These are phyloP conservation scores for Penicillium aurantiogriseum DNA, from an alignment of 2,329 filamentous ascomycete species.

Conservation along the genomic window DNA sequence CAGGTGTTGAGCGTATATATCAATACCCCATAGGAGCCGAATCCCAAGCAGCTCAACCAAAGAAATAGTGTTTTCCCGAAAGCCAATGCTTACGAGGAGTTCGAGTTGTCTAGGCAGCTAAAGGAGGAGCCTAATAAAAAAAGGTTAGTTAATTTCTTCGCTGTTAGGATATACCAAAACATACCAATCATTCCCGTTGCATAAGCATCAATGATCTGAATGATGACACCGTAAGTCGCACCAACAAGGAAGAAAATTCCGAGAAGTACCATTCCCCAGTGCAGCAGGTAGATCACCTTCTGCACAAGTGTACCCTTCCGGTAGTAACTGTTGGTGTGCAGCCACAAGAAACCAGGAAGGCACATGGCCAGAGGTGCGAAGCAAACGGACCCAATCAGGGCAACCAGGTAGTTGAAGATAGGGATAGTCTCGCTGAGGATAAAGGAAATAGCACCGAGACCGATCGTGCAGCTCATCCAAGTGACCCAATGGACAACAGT, in stretches of 20 bases:
- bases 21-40: neutral
- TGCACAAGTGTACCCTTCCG: conserved; percentile 36
- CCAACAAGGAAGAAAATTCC: conserved; percentile 47
- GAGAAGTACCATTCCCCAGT: conserved; percentile 43
- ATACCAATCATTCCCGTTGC: conserved; percentile 21
- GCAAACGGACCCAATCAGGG: conserved; percentile 49
- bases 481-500: conserved; percentile 49
- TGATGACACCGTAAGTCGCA: conserved; percentile 36
- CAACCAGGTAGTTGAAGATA: conserved; percentile 54
- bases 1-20: neutral
- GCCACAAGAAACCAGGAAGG: conserved; percentile 51
- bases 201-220: conserved; percentile 26
- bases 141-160: neutral
- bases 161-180: neutral
- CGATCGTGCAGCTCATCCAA: conserved; percentile 50
- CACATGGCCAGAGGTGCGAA: conserved; percentile 52
- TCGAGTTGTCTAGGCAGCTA: conserved; percentile 28
- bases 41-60: neutral
- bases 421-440: conserved; percentile 53
- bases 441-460: conserved; percentile 45
- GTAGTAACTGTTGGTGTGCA: conserved; percentile 48
- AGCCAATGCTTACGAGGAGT: conserved; percentile 6
- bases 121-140: conserved; percentile 22
- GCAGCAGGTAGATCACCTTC: conserved; percentile 41
- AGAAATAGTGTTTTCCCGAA: neutral